Evolutionary conservation across 2,329 filamentous ascomycete species (phyloP).

Genomic region (Scolecobasidium constrictum): DNA sequence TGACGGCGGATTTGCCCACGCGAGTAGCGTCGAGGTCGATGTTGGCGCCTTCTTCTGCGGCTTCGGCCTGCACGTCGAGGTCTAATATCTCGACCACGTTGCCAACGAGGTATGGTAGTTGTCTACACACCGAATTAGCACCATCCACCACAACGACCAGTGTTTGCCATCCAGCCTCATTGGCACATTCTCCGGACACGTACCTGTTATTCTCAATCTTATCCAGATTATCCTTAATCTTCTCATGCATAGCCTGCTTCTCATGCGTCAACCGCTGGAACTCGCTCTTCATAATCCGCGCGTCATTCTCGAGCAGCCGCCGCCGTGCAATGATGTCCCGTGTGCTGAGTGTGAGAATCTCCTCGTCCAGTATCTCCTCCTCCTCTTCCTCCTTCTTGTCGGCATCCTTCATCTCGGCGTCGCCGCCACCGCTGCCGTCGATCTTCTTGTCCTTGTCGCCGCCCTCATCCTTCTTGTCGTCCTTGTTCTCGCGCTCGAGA

Average conservation of each 20-base stretch:
- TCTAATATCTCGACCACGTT: slow-evolving; percentile 97
- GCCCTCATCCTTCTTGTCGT: slow-evolving; percentile 42
- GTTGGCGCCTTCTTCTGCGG: slow-evolving; percentile 94
- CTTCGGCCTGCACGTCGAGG: slow-evolving; percentile 90
- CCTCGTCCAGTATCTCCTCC: slow-evolving; percentile 79
- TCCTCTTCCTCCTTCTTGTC: slow-evolving; percentile 53
- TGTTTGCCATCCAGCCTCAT: background rate
- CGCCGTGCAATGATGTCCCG: slow-evolving; percentile 87
- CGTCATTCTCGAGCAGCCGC: slow-evolving; percentile 91
- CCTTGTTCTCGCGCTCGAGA: slow-evolving; percentile 64
- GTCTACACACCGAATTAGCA: slow-evolving; percentile 40
- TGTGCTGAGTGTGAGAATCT: slow-evolving; percentile 87
- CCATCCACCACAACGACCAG: background rate
- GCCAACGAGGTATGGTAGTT: slow-evolving; percentile 95
- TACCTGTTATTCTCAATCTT: slow-evolving; percentile 99
- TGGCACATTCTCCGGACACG: too few relatives aligned
- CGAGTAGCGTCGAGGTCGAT: slow-evolving; percentile 95
- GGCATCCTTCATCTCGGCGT: slow-evolving; percentile 86
- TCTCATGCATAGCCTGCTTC: slow-evolving; percentile 91
- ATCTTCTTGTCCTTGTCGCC: slow-evolving; percentile 43
- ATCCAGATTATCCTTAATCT: slow-evolving; percentile 97
- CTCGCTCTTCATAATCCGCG: slow-evolving; percentile 97
- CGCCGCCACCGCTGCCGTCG: slow-evolving; percentile 47
- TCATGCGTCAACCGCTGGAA: slow-evolving; percentile 89
- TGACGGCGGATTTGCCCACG: slow-evolving; percentile 95